Evolutionary conservation across 805 yeast genomes (phyloP), one percentile per base, ranked within the genome.

Genomic region (Lachancea mirantina): DNA sequence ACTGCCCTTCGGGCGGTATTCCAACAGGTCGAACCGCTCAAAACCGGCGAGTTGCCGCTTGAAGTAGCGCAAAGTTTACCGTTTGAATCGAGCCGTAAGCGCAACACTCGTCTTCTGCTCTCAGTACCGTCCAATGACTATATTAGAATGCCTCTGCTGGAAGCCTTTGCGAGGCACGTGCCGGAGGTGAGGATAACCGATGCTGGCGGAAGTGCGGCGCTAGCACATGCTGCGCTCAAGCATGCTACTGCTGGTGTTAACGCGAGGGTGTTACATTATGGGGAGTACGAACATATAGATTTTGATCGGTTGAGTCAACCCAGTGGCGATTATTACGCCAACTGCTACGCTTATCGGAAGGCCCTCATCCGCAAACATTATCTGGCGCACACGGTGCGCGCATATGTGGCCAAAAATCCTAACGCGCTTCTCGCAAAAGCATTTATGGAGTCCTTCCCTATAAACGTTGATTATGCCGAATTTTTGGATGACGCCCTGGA

Each of bases 381-480:
- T 48, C 62, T 92, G 39, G 74, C 92, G n/a, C 78, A 84, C 48
- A 83, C 95, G 0, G 70, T 92, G n/a, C 79, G 74, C 31, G 72
- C 75, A 37, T 88, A 72, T 46, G 61, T 63, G 4, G 84, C 79
- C 6, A 92, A 92, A 52, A 59, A 87, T 49, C 94, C 95, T 1
- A 56, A 61, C 0, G 76, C 88, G 1, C 61, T 76, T 1, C 63
- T 92, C 35, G 61, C 54, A 2, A 47, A 41, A 1, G 75, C 92
- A 2, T 77, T 75, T 39, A 89, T 96, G 1, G 83, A 75, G 34
- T 70, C 88, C 3, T 85, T 67, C 57, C 78, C 78, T 35, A 63
- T 92, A 19, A 97, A 92, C 50, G 73, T 92, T 14, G 97, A 89
- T 49, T 92, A 84, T 58, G 96, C 97, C 1, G 98, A 92, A 55